Evolutionary conservation across 441 rosid genomes (phyloP).

Genomic region (Jatropha podagrica): DNA sequence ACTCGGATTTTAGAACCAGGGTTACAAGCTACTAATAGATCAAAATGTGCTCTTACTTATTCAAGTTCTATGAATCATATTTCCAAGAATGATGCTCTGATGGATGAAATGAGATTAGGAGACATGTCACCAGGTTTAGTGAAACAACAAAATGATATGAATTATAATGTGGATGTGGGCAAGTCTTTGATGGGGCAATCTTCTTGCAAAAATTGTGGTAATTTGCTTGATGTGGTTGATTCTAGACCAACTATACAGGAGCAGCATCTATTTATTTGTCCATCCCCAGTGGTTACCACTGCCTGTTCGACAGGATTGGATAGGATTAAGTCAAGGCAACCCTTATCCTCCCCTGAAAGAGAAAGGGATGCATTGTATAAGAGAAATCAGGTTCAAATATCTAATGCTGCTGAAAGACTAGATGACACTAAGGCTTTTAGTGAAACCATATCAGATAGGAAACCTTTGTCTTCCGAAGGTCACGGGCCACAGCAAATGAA

Average conservation of each 20-base stretch:
- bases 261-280: conserved; percentile 27
- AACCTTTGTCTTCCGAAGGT: conserved; percentile 23
- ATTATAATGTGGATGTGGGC: conserved; percentile 18
- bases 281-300: conserved; percentile 16
- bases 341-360: conserved; percentile 24
- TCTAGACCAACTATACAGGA: conserved; percentile 29
- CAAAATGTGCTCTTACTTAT: conserved; percentile 52
- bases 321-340: conserved; percentile 31
- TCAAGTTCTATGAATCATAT: conserved; percentile 34
- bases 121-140: conserved; percentile 28
- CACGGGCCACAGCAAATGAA: conserved; percentile 29
- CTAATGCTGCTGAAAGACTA: conserved; percentile 24
- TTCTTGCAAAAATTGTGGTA: conserved; percentile 70
- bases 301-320: conserved; percentile 29
- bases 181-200: conserved; percentile 34
- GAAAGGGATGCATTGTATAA: conserved; percentile 38
- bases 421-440: conserved; percentile 17
- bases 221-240: conserved; percentile 46
- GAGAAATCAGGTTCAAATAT: conserved; percentile 29
- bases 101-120: conserved; percentile 20
- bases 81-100: conserved; percentile 33
- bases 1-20: conserved; percentile 86
- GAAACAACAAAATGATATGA: conserved; percentile 23
- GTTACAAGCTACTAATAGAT: conserved; percentile 57
- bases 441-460: conserved; percentile 28